Evolutionary conservation across 2,329 filamentous ascomycete species (phyloP), one percentile per base, ranked within the genome.

Genomic region (Venturia pyrina): DNA sequence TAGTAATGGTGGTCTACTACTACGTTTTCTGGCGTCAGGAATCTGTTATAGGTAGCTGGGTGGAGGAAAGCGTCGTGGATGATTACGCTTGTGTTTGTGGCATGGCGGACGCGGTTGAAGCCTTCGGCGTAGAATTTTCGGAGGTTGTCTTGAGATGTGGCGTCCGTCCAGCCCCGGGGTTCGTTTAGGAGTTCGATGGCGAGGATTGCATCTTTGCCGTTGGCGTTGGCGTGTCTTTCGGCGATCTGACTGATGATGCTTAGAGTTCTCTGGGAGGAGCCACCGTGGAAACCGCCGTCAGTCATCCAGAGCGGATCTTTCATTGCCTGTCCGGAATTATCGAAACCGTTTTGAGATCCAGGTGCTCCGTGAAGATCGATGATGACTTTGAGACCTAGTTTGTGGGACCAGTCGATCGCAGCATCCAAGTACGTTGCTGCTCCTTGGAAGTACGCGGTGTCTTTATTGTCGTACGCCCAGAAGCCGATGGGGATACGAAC

Each of bases 1-100:
- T 89, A 90, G 71, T 89, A 85, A 72, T 90, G 87, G 66, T 87
- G 85, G 71, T 90, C 87, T 17, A 57, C 77, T 69, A 80, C 78
- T 68, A 79, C 76, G 70, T 83, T 80, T 0, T 75, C 77, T 1
- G 78, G 77, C 1, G 79, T 83, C 70, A 88, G 78, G 73, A 85
- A 85, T 5, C 80, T 83, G 70, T 89, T 89, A 83, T 85, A 89
- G 7, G 77, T 78, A 57, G 75, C 79, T 0, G 83, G 80, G 1
- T 78, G 70, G 34, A 78, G 73, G 75, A 87, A 87, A 3, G 79
- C 84, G 69, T 87, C 84, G 57, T 84, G 82, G 40, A 89, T 73
- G 43, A 87, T 78, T n/a, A 89, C 80, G 11, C 80, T 72, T 8
- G 77, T 79, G 62, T 79, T 73, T 10, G 77, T 79, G 43, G 79